Conservation (phyloP, 176 grass and related monocot species). For the Otatea glauca region DNA sequence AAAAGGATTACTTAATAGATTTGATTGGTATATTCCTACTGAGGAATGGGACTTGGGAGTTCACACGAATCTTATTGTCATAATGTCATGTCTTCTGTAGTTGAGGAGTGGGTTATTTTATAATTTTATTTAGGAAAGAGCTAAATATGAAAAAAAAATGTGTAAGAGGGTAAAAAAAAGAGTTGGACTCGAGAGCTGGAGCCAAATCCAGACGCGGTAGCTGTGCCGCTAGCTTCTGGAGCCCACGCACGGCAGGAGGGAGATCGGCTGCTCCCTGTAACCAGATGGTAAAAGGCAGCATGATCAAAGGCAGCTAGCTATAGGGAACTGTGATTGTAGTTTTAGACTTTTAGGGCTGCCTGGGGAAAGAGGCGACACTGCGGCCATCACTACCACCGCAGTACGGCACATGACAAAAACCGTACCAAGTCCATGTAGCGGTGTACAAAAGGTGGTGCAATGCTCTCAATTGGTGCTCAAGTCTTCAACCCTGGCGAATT, state of each 20-base stretch:
- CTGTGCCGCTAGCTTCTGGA: neutral
- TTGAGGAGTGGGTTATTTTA: no score
- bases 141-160: no score
- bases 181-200: neutral
- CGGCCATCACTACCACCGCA: no score
- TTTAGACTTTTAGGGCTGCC: neutral
- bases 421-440: neutral
- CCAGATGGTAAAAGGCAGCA: neutral
- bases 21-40: no score
- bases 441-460: neutral
- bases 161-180: no score
- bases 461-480: neutral
- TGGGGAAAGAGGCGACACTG: neutral
- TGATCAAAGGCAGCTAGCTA: neutral
- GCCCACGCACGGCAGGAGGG: neutral
- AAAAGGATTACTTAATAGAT: no score
- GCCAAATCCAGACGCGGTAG: neutral
- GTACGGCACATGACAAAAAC: no score
- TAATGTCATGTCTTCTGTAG: no score
- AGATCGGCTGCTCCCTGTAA: constrained; percentile 1
- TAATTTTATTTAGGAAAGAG: neutral
- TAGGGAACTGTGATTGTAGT: neutral
- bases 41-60: no score
- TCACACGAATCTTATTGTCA: no score
- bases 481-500: neutral